Conservation (phyloP, 2,329 filamentous ascomycete genomes). For the Cordyceps tenuipes region DNA sequence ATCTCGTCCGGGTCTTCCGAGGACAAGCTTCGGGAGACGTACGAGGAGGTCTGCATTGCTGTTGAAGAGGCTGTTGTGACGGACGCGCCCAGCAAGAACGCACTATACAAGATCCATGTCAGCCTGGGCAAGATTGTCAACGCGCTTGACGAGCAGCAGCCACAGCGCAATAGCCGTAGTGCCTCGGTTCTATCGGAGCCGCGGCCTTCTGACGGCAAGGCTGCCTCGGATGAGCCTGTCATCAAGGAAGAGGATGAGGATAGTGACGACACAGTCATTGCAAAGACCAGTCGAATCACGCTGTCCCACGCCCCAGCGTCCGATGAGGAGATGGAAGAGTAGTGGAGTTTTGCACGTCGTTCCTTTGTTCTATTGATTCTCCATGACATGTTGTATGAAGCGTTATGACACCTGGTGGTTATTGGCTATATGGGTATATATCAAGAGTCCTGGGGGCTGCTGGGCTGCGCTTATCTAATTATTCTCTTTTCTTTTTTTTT, state of each 20-base stretch:
- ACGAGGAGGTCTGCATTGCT: conserved; percentile 50
- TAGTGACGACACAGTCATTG: conserved; percentile 25
- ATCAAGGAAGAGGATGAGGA: conserved; percentile 44
- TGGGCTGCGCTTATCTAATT: conserved; percentile 1
- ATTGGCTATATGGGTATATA: conserved; percentile 8
- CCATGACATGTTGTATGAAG: neutral
- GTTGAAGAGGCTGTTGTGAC: conserved; percentile 53
- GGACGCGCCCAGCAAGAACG: conserved; percentile 55
- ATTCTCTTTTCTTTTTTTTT: neutral
- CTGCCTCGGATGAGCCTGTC: conserved; percentile 31
- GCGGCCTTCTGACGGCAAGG: conserved; percentile 29
- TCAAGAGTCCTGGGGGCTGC: neutral
- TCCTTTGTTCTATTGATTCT: neutral
- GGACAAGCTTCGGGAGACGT: conserved; percentile 48
- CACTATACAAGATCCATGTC: conserved; percentile 61
- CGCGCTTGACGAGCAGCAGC: conserved; percentile 39
- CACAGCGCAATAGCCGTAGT: conserved; percentile 35
- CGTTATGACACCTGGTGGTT: conserved; percentile 1
- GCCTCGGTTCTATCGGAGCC: conserved; percentile 29
- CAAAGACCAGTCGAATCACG: conserved; percentile 22
- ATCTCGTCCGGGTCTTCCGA: conserved; percentile 59
- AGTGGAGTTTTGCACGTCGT: neutral
- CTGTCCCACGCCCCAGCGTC: conserved; percentile 11
- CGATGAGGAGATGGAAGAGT: conserved; percentile 26
- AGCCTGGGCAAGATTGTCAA: conserved; percentile 61